Evolutionary conservation across 371 early-diverging fungal species (phyloP).

Genomic region (Lichtheimia ornata): DNA sequence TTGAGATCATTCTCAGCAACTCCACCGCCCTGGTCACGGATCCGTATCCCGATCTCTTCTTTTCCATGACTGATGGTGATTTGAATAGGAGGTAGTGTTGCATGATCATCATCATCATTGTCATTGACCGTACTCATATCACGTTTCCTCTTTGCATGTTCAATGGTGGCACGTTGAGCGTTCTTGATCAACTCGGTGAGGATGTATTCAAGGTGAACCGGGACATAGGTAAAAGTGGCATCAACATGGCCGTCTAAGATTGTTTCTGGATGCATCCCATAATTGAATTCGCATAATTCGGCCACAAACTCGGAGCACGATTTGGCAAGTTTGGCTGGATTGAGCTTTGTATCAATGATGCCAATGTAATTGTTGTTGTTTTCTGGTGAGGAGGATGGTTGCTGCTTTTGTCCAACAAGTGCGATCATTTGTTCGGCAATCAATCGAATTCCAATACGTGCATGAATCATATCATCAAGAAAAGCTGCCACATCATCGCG

Average conservation of each 20-base stretch:
- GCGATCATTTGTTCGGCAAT: slow-evolving; percentile 94
- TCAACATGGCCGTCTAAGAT: slow-evolving; percentile 79
- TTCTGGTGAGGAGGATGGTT: slow-evolving; percentile 5
- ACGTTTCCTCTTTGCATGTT: slow-evolving; percentile 65
- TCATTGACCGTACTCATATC: slow-evolving; percentile 43
- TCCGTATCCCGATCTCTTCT: slow-evolving; percentile 83
- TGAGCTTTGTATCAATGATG: slow-evolving; percentile 80
- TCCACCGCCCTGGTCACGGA: slow-evolving; percentile 95
- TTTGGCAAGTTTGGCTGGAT: slow-evolving; percentile 68
- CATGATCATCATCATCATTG: background rate
- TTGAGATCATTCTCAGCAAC: slow-evolving; percentile 74
- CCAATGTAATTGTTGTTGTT: slow-evolving; percentile 66
- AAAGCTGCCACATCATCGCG: slow-evolving; percentile 72
- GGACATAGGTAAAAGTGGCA: slow-evolving; percentile 85
- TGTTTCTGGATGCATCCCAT: slow-evolving; percentile 80
- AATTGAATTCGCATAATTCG: slow-evolving; percentile 91
- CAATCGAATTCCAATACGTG: slow-evolving; percentile 93
- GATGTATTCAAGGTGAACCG: slow-evolving; percentile 95
- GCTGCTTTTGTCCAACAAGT: slow-evolving; percentile 59
- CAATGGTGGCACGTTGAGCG: slow-evolving; percentile 89
- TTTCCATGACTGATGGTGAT: slow-evolving; percentile 82
- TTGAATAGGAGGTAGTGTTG: slow-evolving; percentile 69
- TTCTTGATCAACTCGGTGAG: slow-evolving; percentile 93
- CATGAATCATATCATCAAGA: slow-evolving; percentile 88
- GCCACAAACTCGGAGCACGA: slow-evolving; percentile 75